Evolutionary conservation across 108 stramenopile species (phyloP).

Genomic region (Cyclotella choctawhatcheeana): DNA sequence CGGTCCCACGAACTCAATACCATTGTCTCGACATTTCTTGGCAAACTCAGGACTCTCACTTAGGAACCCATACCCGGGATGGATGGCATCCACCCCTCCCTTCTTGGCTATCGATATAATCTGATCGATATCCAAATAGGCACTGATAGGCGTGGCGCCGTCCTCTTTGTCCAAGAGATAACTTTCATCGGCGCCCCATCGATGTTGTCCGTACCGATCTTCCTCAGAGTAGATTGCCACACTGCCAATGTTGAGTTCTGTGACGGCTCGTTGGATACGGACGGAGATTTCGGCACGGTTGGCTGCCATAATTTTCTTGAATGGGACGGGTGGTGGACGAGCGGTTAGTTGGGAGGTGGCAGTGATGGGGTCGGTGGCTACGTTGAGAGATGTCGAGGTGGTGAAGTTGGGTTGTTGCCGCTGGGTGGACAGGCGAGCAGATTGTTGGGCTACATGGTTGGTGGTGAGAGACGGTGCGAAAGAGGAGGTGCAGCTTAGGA

Average conservation of each 20-base stretch:
- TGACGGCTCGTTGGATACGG: slow-evolving; percentile 91
- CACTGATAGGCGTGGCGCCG: slow-evolving; percentile 76
- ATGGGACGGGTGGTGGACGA: slow-evolving; percentile 45
- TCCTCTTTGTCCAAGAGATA: slow-evolving; percentile 68
- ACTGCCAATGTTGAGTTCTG: slow-evolving; percentile 81
- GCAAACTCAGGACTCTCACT: slow-evolving; percentile 84
- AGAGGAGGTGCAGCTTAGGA: too few relatives aligned
- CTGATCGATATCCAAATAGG: slow-evolving; percentile 72
- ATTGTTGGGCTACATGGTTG: neutral
- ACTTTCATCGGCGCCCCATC: slow-evolving; percentile 88
- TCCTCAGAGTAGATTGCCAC: slow-evolving; percentile 89
- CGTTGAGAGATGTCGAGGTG: neutral
- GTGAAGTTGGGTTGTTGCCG: neutral
- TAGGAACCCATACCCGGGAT: slow-evolving; percentile 90
- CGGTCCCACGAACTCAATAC: slow-evolving; percentile 90
- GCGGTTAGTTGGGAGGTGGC: slow-evolving; percentile 6
- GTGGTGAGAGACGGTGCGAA: too few relatives aligned
- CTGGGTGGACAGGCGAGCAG: neutral
- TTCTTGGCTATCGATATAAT: slow-evolving; percentile 83
- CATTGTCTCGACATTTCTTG: slow-evolving; percentile 68
- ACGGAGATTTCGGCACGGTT: slow-evolving; percentile 96
- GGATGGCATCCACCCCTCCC: slow-evolving; percentile 87
- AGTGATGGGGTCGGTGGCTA: slow-evolving; percentile 10
- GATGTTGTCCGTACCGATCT: slow-evolving; percentile 92
- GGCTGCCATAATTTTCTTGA: slow-evolving; percentile 76